Conservation (phyloP, 257 asterid genomes). For the Ophiorrhiza pumila region DNA sequence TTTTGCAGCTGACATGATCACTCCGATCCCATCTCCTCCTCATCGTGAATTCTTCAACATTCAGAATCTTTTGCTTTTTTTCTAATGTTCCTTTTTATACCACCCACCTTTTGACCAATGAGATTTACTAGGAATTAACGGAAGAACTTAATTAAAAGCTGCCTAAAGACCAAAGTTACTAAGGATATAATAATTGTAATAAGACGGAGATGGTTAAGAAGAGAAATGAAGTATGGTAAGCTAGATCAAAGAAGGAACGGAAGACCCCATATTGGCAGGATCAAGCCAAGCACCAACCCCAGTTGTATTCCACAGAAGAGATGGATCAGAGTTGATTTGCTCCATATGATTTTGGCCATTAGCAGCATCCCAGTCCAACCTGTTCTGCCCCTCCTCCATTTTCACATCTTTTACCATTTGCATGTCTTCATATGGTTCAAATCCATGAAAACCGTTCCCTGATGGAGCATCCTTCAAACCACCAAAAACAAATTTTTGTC, state of each 20-base stretch:
- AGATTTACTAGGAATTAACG: slow-evolving; percentile 15
- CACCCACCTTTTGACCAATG: slow-evolving; percentile 14
- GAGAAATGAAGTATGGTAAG: neutral
- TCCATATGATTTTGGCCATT: slow-evolving; percentile 22
- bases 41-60: slow-evolving; percentile 21
- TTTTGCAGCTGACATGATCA: slow-evolving; percentile 69
- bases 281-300: slow-evolving; percentile 38
- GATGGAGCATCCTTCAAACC: slow-evolving; percentile 22
- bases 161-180: neutral
- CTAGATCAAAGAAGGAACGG: slow-evolving; percentile 45
- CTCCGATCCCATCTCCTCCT: slow-evolving; percentile 63
- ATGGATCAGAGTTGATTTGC: slow-evolving; percentile 30
- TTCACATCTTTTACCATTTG: slow-evolving; percentile 32
- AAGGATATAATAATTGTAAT: neutral
- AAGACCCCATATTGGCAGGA: slow-evolving; percentile 46
- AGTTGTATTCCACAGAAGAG: slow-evolving; percentile 36
- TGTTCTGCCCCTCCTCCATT: slow-evolving; percentile 29
- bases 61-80: slow-evolving; percentile 12
- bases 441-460: slow-evolving; percentile 17
- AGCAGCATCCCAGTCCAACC: slow-evolving; percentile 27
- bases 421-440: slow-evolving; percentile 25
- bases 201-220: slow-evolving; percentile 16
- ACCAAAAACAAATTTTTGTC: slow-evolving; percentile 23
- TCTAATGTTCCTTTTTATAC: neutral
- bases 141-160: slow-evolving; percentile 5